Evolutionary conservation across 805 yeast species (phyloP).

Genomic region (Starmerella davenportii): DNA sequence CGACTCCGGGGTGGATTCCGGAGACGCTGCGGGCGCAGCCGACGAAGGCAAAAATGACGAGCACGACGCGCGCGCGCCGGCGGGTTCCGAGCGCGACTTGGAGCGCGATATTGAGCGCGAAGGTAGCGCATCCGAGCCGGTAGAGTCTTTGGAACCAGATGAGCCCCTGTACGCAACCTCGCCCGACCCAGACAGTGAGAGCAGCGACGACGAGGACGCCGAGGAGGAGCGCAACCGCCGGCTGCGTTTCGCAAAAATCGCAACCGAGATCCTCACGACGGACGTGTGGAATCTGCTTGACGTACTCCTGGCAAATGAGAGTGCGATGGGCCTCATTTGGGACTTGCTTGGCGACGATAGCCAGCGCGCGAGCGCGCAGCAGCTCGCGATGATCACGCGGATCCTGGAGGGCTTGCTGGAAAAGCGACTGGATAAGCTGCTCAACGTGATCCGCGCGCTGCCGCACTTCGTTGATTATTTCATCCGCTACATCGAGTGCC

Average conservation of each 20-base stretch:
- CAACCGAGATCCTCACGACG: conserved; percentile 76
- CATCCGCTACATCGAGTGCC: conserved; percentile 73
- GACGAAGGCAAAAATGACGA: conserved; percentile 12
- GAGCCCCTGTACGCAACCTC: background rate
- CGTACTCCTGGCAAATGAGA: conserved; percentile 60
- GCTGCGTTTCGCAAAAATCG: conserved; percentile 35
- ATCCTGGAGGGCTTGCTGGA: conserved; percentile 79
- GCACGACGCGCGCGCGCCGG: conserved; percentile 4
- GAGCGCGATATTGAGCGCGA: background rate
- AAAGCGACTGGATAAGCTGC: conserved; percentile 68
- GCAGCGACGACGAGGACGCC: conserved; percentile 11
- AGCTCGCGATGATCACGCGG: conserved; percentile 79
- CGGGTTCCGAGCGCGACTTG: background rate
- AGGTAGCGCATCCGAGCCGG: background rate
- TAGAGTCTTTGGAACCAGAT: background rate
- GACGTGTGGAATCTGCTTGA: conserved; percentile 92
- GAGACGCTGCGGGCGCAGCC: conserved; percentile 13
- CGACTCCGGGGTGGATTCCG: background rate
- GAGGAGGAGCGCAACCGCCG: conserved; percentile 14
- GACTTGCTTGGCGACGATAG: conserved; percentile 36
- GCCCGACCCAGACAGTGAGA: background rate
- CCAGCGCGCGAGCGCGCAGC: conserved; percentile 36
- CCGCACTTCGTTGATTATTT: conserved; percentile 59
- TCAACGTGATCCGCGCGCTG: conserved; percentile 49
- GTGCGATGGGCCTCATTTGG: conserved; percentile 60